Conservation (phyloP, 1,284 basidiomycete genomes). For the Melampsora americana region DNA sequence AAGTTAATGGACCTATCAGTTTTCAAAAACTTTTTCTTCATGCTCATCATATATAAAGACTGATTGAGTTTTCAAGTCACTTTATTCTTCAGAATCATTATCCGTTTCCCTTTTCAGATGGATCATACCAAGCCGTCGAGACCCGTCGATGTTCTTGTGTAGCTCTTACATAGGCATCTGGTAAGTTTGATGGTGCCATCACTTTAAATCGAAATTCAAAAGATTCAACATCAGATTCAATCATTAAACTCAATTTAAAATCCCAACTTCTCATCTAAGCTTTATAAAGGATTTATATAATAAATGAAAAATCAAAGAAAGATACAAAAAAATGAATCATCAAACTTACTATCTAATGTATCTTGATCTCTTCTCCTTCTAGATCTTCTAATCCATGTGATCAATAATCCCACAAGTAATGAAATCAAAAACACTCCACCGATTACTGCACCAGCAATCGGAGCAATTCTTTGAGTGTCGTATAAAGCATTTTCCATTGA, state of each 20-base stretch:
- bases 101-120: not conserved
- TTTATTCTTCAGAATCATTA: not conserved
- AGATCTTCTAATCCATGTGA: not conserved
- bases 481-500: not conserved
- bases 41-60: too few relatives aligned
- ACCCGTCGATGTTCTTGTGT: not conserved
- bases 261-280: too few relatives aligned
- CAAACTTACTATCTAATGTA: constrained; percentile 1
- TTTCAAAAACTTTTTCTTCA: too few relatives aligned
- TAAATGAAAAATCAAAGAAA: not conserved
- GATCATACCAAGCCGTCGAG: not conserved
- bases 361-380: not conserved
- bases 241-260: not conserved
- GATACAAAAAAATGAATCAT: not conserved
- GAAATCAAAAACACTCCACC: not conserved
- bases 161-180: constrained; percentile 1
- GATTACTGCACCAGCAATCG: not conserved
- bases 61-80: too few relatives aligned
- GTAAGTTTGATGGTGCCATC: constrained; percentile 1
- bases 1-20: too few relatives aligned
- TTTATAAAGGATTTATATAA: not conserved
- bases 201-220: not conserved
- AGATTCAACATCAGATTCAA: not conserved
- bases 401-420: not conserved
- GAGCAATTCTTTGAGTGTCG: not conserved